A percentile compares a stretch with the other conserved stretches of the same genome.
phyloP scores from a whole-genome alignment of 108 stramenopile genomes.

The Nitzschia inconspicua region DNA sequence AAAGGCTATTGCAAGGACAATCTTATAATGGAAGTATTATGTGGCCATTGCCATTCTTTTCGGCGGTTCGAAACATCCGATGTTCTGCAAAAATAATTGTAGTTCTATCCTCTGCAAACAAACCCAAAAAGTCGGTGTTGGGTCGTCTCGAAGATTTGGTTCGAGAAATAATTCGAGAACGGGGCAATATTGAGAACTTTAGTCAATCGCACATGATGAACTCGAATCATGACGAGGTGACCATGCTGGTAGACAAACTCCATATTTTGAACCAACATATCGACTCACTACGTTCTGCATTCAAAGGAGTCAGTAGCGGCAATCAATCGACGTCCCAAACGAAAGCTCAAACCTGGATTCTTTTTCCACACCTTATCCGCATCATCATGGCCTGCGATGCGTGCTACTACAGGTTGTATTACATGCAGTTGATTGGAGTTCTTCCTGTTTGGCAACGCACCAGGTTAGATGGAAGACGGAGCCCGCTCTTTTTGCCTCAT shows the following conservation, averaged over 20 bases:
- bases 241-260: constrained; percentile 1
- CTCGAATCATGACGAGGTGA: constrained; percentile 7
- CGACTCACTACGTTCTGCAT: not conserved
- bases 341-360: not conserved
- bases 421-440: constrained; percentile 23
- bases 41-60: no score
- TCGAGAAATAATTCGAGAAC: no score
- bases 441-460: not conserved
- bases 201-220: not conserved
- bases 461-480: no score
- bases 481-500: constrained; percentile 29
- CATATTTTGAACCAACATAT: not conserved
- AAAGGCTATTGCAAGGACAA: no score
- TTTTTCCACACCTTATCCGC: constrained; percentile 21
- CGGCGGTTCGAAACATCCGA: constrained; percentile 15
- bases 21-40: no score
- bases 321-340: not conserved
- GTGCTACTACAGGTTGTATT: constrained; percentile 44
- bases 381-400: constrained; percentile 41
- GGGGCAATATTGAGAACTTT: not conserved
- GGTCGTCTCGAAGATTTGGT: no score
- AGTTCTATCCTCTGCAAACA: no score
- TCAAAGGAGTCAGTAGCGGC: not conserved
- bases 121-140: no score
- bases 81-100: constrained; percentile 3